Conservation (phyloP, 768 basidiomycete species). For the Psilocybe cyanescens region DNA sequence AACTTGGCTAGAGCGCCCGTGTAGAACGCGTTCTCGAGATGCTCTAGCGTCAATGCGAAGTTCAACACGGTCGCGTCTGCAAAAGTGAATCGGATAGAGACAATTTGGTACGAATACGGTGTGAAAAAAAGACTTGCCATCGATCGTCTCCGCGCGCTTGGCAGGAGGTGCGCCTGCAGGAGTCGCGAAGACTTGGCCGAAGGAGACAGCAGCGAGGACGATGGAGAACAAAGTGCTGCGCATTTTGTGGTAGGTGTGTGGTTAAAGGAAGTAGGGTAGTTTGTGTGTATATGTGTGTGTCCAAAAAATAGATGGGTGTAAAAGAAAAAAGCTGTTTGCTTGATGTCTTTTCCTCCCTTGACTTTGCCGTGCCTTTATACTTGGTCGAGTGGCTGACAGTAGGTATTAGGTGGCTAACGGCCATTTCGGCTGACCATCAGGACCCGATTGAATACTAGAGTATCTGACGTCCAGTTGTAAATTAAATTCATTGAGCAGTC, state of each 20-base stretch:
- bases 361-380: too few relatives aligned
- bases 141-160: slow-evolving; percentile 8
- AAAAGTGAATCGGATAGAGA: not conserved
- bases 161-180: not conserved
- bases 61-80: slow-evolving; percentile 36
- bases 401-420: too few relatives aligned
- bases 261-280: too few relatives aligned
- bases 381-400: too few relatives aligned
- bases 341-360: too few relatives aligned
- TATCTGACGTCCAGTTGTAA: too few relatives aligned
- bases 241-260: slow-evolving; percentile 2
- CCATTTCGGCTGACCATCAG: too few relatives aligned
- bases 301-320: too few relatives aligned
- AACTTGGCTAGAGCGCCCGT: slow-evolving; percentile 42
- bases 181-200: slow-evolving; percentile 1
- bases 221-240: slow-evolving; percentile 11
- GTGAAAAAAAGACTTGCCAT: slow-evolving; percentile 5
- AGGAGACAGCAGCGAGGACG: slow-evolving; percentile 6
- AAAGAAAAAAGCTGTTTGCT: too few relatives aligned
- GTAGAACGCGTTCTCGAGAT: slow-evolving; percentile 54
- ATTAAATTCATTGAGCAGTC: too few relatives aligned
- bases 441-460: too few relatives aligned
- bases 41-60: slow-evolving; percentile 52
- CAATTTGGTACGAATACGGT: not conserved
- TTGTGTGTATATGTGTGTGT: too few relatives aligned